Evolutionary conservation across 2,329 filamentous ascomycete genomes (phyloP).

Genomic region (Cephalotrichum gorgonifer): DNA sequence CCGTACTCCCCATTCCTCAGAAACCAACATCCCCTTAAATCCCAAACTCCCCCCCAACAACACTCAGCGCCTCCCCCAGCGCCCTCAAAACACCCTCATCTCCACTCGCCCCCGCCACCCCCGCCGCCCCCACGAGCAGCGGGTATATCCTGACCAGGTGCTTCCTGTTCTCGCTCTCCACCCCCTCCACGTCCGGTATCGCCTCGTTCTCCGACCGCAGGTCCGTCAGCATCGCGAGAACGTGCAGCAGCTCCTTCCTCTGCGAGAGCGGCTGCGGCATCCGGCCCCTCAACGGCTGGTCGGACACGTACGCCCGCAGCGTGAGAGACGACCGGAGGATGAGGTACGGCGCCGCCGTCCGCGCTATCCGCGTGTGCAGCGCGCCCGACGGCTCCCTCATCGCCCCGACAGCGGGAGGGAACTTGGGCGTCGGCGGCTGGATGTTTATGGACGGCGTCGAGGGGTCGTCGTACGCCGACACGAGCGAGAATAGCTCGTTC

Average conservation of each 20-base stretch:
- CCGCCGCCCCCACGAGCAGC: constrained; percentile 55
- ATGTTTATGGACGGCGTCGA: constrained; percentile 23
- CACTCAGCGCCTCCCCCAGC: constrained; percentile 49
- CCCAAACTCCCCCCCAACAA: constrained; percentile 48
- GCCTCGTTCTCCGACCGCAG: constrained; percentile 61
- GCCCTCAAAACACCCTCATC: constrained; percentile 51
- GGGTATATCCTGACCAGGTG: constrained; percentile 78
- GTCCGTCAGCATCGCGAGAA: constrained; percentile 55
- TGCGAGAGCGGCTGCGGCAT: constrained; percentile 84
- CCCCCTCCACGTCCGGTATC: constrained; percentile 44
- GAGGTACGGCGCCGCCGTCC: constrained; percentile 68
- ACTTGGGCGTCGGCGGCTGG: constrained; percentile 33
- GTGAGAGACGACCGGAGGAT: constrained; percentile 73
- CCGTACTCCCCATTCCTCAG: neutral
- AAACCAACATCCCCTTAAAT: neutral
- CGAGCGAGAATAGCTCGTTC: constrained; percentile 65
- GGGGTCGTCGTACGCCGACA: constrained; percentile 37
- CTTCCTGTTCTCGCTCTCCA: constrained; percentile 51
- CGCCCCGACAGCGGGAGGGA: constrained; percentile 19
- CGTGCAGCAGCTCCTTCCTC: constrained; percentile 64
- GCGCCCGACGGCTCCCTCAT: constrained; percentile 12
- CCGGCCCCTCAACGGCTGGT: constrained; percentile 78
- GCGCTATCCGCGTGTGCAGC: constrained; percentile 52
- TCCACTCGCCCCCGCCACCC: constrained; percentile 43
- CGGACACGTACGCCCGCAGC: constrained; percentile 76